These are phyloP conservation scores for Aspergillus amoenus DNA, from an alignment of 2,329 filamentous ascomycete genomes.

Conservation along the genomic window DNA sequence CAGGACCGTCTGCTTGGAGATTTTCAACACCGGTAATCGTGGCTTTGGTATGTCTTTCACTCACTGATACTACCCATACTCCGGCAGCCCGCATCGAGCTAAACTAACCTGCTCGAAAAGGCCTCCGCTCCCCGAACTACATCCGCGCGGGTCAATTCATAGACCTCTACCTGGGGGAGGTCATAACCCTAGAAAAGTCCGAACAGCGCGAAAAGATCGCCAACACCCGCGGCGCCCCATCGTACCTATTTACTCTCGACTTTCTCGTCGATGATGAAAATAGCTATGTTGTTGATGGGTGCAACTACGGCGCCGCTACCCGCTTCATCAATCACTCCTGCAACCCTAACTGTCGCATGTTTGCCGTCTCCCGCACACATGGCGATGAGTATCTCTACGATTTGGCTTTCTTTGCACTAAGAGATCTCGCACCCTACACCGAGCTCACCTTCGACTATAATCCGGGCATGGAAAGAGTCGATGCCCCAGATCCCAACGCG, in stretches of 20 bases:
- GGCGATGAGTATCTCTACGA: slow-evolving; percentile 44
- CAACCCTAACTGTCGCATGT: slow-evolving; percentile 47
- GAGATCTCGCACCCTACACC: slow-evolving; percentile 40
- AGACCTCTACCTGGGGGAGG: slow-evolving; percentile 47
- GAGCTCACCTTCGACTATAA: slow-evolving; percentile 52
- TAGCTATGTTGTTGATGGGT: slow-evolving; percentile 45
- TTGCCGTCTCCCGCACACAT: slow-evolving; percentile 43
- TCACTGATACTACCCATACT: neutral
- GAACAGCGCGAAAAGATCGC: slow-evolving; percentile 38
- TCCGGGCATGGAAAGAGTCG: slow-evolving; percentile 27
- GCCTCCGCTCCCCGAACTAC: slow-evolving; percentile 38
- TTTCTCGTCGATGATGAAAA: slow-evolving; percentile 32
- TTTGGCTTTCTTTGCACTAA: slow-evolving; percentile 48
- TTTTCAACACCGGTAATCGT: slow-evolving; percentile 43
- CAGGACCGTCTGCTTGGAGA: slow-evolving; percentile 40
- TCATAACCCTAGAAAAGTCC: slow-evolving; percentile 39
- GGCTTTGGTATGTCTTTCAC: slow-evolving; percentile 38
- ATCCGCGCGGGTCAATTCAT: slow-evolving; percentile 47
- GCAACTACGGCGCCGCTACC: slow-evolving; percentile 42
- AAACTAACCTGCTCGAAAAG: slow-evolving; percentile 22
- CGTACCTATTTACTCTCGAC: slow-evolving; percentile 46
- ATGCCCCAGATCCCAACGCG: slow-evolving; percentile 35
- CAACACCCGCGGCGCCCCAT: slow-evolving; percentile 27
- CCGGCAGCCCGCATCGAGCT: neutral
- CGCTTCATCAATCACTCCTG: slow-evolving; percentile 52